Base-by-base conservation (phyloP, 1,284 basidiomycete genomes). In the Naganishia sp. region DNA sequence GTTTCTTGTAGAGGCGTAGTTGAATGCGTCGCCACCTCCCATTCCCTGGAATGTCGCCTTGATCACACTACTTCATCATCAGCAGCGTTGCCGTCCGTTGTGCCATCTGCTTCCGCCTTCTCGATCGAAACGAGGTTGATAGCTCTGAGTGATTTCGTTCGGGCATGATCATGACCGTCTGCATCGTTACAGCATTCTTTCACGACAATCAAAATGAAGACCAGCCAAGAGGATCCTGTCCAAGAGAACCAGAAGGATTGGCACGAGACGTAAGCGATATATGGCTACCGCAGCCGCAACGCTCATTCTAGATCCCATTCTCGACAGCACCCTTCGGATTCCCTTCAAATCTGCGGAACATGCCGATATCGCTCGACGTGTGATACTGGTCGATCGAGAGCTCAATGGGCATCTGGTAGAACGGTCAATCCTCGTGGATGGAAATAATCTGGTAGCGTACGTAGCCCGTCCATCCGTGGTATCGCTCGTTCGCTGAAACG, bases 331-430 rank as follows among this genome's bases (percentile, higher is more conserved):
- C 15, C 80, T 93, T 66, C 84, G 86, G 49, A 86, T 94, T 60
- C 92, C 92, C 3, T 92, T 94, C 71, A 82, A 84, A 45, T 87
- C 85, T 18, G 74, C 81, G 23, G 82, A 86, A 67, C 90, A 94
- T 72, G 92, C 92, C 7, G 74, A 78, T 53, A 89, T 92, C 69
- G 90, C 89, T 31, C 88, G 87, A 73, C 85, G 87, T 75, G 87
- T 86, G 61, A 88, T 95, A 72, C 87, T 90, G 68, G 92, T 94
- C 39, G 92, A 95, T 78, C 80, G 83, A 25, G 92, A 94, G 75
- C 82, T 92, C 47, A 90, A 94, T 72, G 85, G 86, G 2, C 84
- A 88, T 46, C 86, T 87, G 4, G 91, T 94, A 32, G 86, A 87
- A 73, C 83, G 90, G 64, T 82, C 15, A 21, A 11, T 94, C 47